A percentile compares a stretch with the other conserved stretches of the same genome.
phyloP scores from a whole-genome alignment of 768 basidiomycete species.

The Bullera alba region DNA sequence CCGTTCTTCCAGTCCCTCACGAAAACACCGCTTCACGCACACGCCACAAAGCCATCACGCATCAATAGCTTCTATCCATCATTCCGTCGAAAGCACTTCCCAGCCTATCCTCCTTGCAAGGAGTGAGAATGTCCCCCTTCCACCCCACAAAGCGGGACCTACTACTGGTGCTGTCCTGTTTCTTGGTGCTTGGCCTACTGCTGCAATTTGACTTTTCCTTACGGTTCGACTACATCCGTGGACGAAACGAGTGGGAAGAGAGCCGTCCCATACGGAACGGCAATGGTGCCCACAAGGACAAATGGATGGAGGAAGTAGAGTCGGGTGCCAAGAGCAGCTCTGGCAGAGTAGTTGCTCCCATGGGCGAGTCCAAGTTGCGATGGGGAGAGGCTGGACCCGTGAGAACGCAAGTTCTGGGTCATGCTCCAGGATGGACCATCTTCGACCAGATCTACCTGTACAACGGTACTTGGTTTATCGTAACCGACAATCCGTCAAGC shows the following conservation, averaged over 20 bases:
- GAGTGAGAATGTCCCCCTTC: conserved; percentile 18
- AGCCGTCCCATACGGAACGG: not conserved
- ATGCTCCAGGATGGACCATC: conserved; percentile 84
- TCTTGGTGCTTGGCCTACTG: conserved; percentile 65
- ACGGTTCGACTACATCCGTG: conserved; percentile 47
- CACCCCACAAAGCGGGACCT: conserved; percentile 66
- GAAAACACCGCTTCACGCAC: no score
- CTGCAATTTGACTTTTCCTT: conserved; percentile 68
- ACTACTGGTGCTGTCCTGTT: conserved; percentile 51
- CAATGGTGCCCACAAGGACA: not conserved
- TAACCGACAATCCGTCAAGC: conserved; percentile 61
- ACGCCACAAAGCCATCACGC: no score
- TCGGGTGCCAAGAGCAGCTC: conserved; percentile 14
- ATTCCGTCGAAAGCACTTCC: not conserved
- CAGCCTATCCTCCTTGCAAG: not conserved
- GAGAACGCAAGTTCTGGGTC: conserved; percentile 61
- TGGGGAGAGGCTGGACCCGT: conserved; percentile 36
- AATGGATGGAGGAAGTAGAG: conserved; percentile 17
- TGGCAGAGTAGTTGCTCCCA: conserved; percentile 21
- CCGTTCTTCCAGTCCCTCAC: no score
- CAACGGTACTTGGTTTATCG: conserved; percentile 75
- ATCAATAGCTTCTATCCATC: not conserved
- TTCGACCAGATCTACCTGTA: conserved; percentile 74
- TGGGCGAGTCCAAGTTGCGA: conserved; percentile 36
- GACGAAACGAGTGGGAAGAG: conserved; percentile 1